Percentiles rank a stretch among this genome's conserved stretches.
Evolutionary conservation across 2,329 filamentous ascomycete genomes (phyloP).

Genomic region (Phaeophleospora eucalypticola): DNA sequence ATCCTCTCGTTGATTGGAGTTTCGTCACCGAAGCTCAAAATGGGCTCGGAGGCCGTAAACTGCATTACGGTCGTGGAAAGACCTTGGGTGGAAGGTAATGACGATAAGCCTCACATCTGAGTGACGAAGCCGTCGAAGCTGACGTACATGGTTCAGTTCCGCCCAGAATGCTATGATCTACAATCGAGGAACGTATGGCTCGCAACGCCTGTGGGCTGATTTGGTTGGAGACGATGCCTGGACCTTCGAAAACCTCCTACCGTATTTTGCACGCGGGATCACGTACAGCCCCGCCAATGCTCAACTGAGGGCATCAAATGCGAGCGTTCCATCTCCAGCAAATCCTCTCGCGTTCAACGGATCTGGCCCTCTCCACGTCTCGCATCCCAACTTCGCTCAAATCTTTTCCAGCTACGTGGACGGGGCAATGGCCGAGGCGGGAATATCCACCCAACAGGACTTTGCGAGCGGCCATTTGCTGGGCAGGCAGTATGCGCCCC

Average conservation of each 20-base stretch:
- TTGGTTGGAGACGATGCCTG: slow-evolving; percentile 34
- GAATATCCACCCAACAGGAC: slow-evolving; percentile 11
- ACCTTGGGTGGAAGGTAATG: slow-evolving; percentile 22
- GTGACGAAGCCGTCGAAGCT: neutral
- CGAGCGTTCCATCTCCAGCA: slow-evolving; percentile 11
- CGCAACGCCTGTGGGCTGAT: slow-evolving; percentile 36
- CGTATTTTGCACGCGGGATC: slow-evolving; percentile 17
- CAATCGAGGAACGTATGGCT: slow-evolving; percentile 31
- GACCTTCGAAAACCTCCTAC: slow-evolving; percentile 28
- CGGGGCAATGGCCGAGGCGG: slow-evolving; percentile 9
- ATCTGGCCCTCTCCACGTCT: slow-evolving; percentile 11
- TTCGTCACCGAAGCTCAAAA: slow-evolving; percentile 10
- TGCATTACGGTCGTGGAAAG: slow-evolving; percentile 28
- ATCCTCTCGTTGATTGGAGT: slow-evolving; percentile 18
- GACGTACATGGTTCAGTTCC: slow-evolving; percentile 11
- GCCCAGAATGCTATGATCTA: slow-evolving; percentile 27
- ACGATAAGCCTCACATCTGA: neutral
- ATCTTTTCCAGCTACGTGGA: slow-evolving; percentile 11
- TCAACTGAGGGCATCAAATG: slow-evolving; percentile 9
- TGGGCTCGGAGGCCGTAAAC: slow-evolving; percentile 6
- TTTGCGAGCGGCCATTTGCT: slow-evolving; percentile 11
- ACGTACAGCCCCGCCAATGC: slow-evolving; percentile 5
- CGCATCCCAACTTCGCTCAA: slow-evolving; percentile 13
- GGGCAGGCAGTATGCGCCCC: slow-evolving; percentile 15
- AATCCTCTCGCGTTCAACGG: slow-evolving; percentile 4